Evolutionary conservation across 2,329 filamentous ascomycete species (phyloP).

Genomic region (Penicillium rolfsii): DNA sequence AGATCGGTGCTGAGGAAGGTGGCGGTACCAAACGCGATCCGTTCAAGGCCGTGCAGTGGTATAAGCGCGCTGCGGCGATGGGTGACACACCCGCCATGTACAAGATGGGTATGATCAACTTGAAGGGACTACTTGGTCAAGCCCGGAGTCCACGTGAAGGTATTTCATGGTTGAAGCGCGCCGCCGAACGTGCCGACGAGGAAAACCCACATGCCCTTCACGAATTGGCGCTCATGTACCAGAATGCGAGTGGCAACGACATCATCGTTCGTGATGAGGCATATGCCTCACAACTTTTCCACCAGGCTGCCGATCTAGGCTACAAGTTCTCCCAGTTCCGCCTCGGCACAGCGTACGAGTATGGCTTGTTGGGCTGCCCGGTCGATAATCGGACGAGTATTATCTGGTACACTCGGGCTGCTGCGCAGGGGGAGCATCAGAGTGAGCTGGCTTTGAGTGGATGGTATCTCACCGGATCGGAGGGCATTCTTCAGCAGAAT

Average conservation of each 20-base stretch:
- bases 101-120: constrained; percentile 93
- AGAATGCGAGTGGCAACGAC: constrained; percentile 63
- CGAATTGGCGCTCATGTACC: constrained; percentile 71
- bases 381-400: constrained; percentile 86
- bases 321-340: constrained; percentile 96
- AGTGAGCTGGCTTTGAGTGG: constrained; percentile 81
- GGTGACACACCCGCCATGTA: constrained; percentile 96
- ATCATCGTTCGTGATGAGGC: constrained; percentile 77
- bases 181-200: constrained; percentile 80
- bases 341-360: constrained; percentile 85
- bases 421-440: constrained; percentile 91
- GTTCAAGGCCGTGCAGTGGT: constrained; percentile 96
- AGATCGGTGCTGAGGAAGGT: constrained; percentile 91
- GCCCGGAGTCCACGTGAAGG: constrained; percentile 80
- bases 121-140: constrained; percentile 93
- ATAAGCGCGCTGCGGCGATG: constrained; percentile 85
- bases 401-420: constrained; percentile 90
- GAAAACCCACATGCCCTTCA: constrained; percentile 96
- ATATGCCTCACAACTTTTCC: constrained; percentile 81
- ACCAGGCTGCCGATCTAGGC: constrained; percentile 81
- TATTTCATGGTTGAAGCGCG: constrained; percentile 88
- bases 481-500: constrained; percentile 84
- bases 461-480: constrained; percentile 93
- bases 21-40: constrained; percentile 91
- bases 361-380: constrained; percentile 78